These are phyloP conservation scores for Kwoniella heveanensis DNA, from an alignment of 768 basidiomycete genomes.

Conservation along the genomic window DNA sequence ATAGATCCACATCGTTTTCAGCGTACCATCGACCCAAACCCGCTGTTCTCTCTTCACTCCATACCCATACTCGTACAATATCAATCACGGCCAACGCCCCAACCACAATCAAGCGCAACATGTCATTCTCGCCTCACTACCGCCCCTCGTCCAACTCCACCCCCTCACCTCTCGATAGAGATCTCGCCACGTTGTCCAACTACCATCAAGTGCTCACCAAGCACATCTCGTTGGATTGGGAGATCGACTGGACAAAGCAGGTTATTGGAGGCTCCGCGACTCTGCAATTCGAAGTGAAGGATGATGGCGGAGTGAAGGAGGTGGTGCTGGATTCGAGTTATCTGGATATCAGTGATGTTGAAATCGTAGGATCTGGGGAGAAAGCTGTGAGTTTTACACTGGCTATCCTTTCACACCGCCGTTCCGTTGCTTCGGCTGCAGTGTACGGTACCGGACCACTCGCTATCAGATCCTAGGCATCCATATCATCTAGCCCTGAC, in stretches of 20 bases:
- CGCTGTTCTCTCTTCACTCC: no score
- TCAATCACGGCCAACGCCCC: neutral
- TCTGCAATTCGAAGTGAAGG: conserved; percentile 65
- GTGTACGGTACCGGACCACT: no score
- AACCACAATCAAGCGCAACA: neutral
- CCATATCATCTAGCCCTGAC: no score
- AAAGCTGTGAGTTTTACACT: conserved; percentile 4
- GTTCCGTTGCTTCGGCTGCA: no score
- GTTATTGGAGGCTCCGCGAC: conserved; percentile 68
- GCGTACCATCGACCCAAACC: no score
- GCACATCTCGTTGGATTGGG: conserved; percentile 76
- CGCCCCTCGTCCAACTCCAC: conserved; percentile 8
- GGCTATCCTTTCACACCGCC: no score
- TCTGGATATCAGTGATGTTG: conserved; percentile 63
- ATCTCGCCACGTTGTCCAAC: conserved; percentile 75
- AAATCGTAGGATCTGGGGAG: conserved; percentile 63
- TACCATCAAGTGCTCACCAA: conserved; percentile 68
- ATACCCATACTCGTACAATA: no score
- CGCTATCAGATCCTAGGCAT: no score
- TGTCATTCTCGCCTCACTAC: conserved; percentile 39
- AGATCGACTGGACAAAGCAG: conserved; percentile 68
- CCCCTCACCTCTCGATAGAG: conserved; percentile 25
- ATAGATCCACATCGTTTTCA: no score
- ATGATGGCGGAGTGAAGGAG: conserved; percentile 61
- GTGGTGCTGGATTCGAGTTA: conserved; percentile 70